Evolutionary conservation across 2,329 filamentous ascomycete species (phyloP), one percentile per base, ranked within the genome.

Genomic region (Sporothrix schenckii): DNA sequence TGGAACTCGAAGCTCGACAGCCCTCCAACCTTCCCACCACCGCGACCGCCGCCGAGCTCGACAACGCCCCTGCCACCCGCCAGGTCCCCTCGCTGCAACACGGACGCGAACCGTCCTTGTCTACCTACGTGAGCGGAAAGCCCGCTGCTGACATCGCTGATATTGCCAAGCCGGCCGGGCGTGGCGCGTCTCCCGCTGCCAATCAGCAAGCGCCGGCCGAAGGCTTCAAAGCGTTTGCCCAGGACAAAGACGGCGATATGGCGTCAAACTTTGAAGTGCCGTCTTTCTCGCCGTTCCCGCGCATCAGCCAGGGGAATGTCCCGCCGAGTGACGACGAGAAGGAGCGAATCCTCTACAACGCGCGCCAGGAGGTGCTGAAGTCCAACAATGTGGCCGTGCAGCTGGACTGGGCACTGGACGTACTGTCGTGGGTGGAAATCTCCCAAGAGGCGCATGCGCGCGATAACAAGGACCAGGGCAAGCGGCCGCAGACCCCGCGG

Each of bases 301-400:
- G 92, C 79, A 87, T 97, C 68, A 87, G 87, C 76, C 92, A 92
- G 66, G 91, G 93, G 71, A 96, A 97, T 79, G 91, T 99, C 24
- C 95, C 95, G 14, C 93, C 93, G 0, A 94, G 92, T 70, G 93
- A 98, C 80, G 94, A 97, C 75, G 93, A 97, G 78, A 94, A 96
- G 80, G 95, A 97, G 80, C 89, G 91, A 41, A 93, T 93, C 65
- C 82, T 99, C 68, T 95, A 96, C 82, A 91, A 90, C 78, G 93
- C 93, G 47, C 89, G 94, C 70, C 83, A 91, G 72, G 87, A 91
- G 71, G 94, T 98, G 49, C 85, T 99, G 73, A 92, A 93, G 77
- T 97, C 93, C 61, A 96, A 96, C 77, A 94, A 99, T 79, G 93
- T 96, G 65, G 91, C 96, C 75, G 96, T 97, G 89, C 95, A 99